A percentile compares a stretch with the other conserved stretches of the same genome.
phyloP scores from a whole-genome alignment of 345 rosid species.

The Hypericum androsaemum region DNA sequence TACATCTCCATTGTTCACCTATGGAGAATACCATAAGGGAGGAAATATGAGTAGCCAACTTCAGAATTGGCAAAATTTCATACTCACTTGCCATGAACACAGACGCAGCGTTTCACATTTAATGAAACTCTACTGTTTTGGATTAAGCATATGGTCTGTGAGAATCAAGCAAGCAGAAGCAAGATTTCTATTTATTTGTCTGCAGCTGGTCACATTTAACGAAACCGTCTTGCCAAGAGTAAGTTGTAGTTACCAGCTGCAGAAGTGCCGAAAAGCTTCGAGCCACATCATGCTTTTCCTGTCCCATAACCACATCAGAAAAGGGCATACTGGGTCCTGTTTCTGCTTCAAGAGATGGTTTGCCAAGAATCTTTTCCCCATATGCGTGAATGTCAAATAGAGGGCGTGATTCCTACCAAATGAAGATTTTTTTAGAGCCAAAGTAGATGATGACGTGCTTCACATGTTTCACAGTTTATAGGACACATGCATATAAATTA shows the following conservation, averaged over 20 bases:
- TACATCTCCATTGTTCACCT: slow-evolving; percentile 93
- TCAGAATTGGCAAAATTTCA: neutral
- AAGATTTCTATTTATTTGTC: slow-evolving; percentile 11
- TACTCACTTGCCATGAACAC: neutral
- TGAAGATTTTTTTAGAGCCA: slow-evolving; percentile 3
- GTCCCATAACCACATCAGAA: slow-evolving; percentile 56
- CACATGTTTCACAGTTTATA: no score
- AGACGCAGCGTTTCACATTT: slow-evolving; percentile 13
- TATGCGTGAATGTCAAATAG: slow-evolving; percentile 91
- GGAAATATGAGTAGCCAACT: neutral
- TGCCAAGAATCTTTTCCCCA: slow-evolving; percentile 61
- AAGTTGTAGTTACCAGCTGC: slow-evolving; percentile 54
- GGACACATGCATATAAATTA: no score
- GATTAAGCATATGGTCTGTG: slow-evolving; percentile 3
- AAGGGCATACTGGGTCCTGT: slow-evolving; percentile 35
- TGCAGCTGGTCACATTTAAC: slow-evolving; percentile 68
- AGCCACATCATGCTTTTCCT: slow-evolving; percentile 78
- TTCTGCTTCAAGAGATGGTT: slow-evolving; percentile 40
- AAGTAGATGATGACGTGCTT: neutral
- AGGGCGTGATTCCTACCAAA: slow-evolving; percentile 62
- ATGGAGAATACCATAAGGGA: neutral
- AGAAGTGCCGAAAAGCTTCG: slow-evolving; percentile 93
- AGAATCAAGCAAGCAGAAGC: no score
- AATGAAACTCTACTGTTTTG: slow-evolving; percentile 57
- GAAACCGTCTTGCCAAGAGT: slow-evolving; percentile 38